Percentiles rank a stretch among this genome's conserved stretches.
phyloP scores from a whole-genome alignment of 1,139 yeast genomes.

The Ogataea hybrid region DNA sequence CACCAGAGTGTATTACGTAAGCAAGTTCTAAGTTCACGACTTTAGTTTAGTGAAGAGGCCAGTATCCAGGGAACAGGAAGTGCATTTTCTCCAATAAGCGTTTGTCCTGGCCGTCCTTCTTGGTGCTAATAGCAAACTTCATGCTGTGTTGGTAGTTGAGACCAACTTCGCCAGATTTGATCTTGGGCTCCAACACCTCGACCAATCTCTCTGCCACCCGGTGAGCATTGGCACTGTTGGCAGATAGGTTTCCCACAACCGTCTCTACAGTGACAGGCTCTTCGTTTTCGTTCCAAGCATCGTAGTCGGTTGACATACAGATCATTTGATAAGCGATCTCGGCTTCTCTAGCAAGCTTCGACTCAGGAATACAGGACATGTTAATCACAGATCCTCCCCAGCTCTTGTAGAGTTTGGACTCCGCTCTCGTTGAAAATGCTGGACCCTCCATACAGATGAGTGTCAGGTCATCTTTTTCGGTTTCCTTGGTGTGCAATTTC shows the following conservation, averaged over 20 bases:
- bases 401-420: slow-evolving; percentile 78
- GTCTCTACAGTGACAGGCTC: slow-evolving; percentile 98
- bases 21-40: not conserved
- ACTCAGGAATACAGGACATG: slow-evolving; percentile 95
- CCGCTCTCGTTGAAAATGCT: slow-evolving; percentile 97
- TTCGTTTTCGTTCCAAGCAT: slow-evolving; percentile 94
- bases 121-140: slow-evolving; percentile 80
- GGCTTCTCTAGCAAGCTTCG: slow-evolving; percentile 95
- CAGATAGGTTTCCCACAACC: slow-evolving; percentile 85
- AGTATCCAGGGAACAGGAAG: slow-evolving; percentile 90
- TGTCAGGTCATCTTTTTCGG: slow-evolving; percentile 67
- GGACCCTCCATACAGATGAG: slow-evolving; percentile 99
- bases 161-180: slow-evolving; percentile 62
- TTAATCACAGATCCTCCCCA: slow-evolving; percentile 96
- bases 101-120: slow-evolving; percentile 70
- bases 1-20: not conserved
- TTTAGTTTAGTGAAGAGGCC: slow-evolving; percentile 44
- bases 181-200: slow-evolving; percentile 59
- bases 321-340: slow-evolving; percentile 96
- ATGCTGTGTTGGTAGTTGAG: slow-evolving; percentile 70
- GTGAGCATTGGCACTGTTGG: slow-evolving; percentile 86
- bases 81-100: slow-evolving; percentile 78
- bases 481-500: slow-evolving; percentile 54
- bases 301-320: slow-evolving; percentile 98
- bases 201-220: slow-evolving; percentile 68